Percentiles rank a stretch among this genome's conserved stretches.
phyloP scores from a whole-genome alignment of 2,329 filamentous ascomycete genomes.

The Aspergillus hortae region DNA sequence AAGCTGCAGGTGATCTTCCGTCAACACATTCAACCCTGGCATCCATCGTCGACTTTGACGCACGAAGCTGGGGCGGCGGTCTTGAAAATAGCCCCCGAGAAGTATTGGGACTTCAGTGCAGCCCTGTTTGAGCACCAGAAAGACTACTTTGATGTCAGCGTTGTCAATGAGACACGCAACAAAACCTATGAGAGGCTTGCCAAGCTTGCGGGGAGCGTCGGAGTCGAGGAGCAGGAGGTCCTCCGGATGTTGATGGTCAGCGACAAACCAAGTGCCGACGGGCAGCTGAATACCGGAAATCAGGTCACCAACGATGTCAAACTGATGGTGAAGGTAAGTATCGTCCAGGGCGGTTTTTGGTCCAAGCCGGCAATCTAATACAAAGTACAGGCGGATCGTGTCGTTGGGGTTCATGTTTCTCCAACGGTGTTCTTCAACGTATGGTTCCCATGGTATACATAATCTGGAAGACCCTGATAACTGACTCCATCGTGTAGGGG shows the following conservation, averaged over 20 bases:
- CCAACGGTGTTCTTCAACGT: conserved; percentile 86
- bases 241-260: conserved; percentile 66
- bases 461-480: conserved; percentile 4
- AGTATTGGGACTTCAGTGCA: conserved; percentile 77
- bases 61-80: conserved; percentile 79
- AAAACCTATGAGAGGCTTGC: conserved; percentile 76
- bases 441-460: conserved; percentile 13
- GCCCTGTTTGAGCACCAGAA: conserved; percentile 67
- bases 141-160: conserved; percentile 77
- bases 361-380: conserved; percentile 14
- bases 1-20: conserved; percentile 76
- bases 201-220: conserved; percentile 64
- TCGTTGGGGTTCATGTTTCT: conserved; percentile 83
- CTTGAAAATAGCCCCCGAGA: conserved; percentile 62
- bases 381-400: conserved; percentile 51
- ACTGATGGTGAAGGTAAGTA: conserved; percentile 67
- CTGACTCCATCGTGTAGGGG: conserved; percentile 41
- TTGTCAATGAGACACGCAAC: conserved; percentile 82
- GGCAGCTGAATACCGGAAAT: conserved; percentile 74
- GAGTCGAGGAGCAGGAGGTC: conserved; percentile 67
- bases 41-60: conserved; percentile 73
- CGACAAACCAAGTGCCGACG: conserved; percentile 64
- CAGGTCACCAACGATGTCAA: conserved; percentile 81
- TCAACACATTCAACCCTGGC: conserved; percentile 92
- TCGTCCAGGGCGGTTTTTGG: neutral